A percentile compares a stretch with the other conserved stretches of the same genome.
These are phyloP conservation scores for Ceratobasidium sp. DNA, from an alignment of 1,284 basidiomycete species.

Conservation along the genomic window DNA sequence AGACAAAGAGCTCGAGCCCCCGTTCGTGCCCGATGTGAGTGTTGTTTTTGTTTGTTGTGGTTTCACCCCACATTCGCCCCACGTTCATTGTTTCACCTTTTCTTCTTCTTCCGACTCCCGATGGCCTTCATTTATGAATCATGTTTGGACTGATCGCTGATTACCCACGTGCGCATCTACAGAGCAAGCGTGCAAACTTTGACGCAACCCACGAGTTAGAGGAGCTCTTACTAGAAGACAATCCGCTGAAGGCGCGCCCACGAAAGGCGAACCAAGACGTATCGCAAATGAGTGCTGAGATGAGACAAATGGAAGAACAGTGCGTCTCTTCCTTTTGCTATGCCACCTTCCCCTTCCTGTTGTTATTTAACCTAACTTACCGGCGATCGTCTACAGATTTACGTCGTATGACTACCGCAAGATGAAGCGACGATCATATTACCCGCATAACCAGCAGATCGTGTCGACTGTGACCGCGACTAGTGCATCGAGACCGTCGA, in stretches of 20 bases:
- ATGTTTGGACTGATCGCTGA: constrained; percentile 11
- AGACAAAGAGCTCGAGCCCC: constrained; percentile 82
- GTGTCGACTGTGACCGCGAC: constrained; percentile 53
- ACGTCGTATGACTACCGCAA: constrained; percentile 80
- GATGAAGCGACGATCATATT: constrained; percentile 78
- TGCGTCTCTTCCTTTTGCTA: constrained; percentile 60
- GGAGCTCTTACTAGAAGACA: constrained; percentile 95
- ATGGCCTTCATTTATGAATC: not conserved
- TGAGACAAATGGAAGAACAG: constrained; percentile 99
- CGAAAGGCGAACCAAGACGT: constrained; percentile 91
- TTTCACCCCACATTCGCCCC: constrained; percentile 52
- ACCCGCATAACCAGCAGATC: constrained; percentile 81
- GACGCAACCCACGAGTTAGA: constrained; percentile 99
- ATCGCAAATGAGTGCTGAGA: constrained; percentile 86
- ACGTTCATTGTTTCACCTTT: not conserved
- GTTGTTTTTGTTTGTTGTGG: constrained; percentile 19
- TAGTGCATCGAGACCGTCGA: constrained; percentile 45
- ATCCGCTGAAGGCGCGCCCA: constrained; percentile 94
- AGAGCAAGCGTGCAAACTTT: constrained; percentile 98
- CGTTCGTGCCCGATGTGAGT: constrained; percentile 92
- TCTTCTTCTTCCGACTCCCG: too few species aligned
- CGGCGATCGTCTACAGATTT: constrained; percentile 64
- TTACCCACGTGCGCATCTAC: constrained; percentile 28
- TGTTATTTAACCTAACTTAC: constrained; percentile 11
- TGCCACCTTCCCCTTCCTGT: not conserved